These are phyloP conservation scores for Erigeron philadelphicus DNA, from an alignment of 140 eudicot genomes.

Conservation along the genomic window DNA sequence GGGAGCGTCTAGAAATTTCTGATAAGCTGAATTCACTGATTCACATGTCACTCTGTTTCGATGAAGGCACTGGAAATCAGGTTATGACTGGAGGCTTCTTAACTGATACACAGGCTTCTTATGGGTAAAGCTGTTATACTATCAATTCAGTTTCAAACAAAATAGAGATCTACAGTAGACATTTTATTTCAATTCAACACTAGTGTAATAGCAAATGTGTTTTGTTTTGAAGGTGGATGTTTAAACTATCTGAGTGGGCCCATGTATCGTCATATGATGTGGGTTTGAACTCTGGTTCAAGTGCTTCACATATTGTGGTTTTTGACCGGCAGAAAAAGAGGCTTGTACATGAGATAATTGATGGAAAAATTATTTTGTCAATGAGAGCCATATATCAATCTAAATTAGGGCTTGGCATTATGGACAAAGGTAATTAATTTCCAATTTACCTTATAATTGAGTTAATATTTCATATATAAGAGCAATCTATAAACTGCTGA, in stretches of 20 bases:
- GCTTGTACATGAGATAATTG: constrained; percentile 84
- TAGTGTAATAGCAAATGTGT: constrained; percentile 15
- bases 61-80: constrained; percentile 92
- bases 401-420: constrained; percentile 71
- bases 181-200: background rate
- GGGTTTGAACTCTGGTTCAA: constrained; percentile 83
- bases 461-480: background rate
- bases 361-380: constrained; percentile 72
- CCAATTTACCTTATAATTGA: background rate
- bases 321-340: constrained; percentile 62
- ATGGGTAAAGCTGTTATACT: constrained; percentile 43
- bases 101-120: constrained; percentile 84
- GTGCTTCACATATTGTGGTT: constrained; percentile 83
- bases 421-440: constrained; percentile 63
- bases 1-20: constrained; percentile 60
- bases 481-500: background rate
- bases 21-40: constrained; percentile 57
- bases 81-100: constrained; percentile 89
- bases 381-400: constrained; percentile 93
- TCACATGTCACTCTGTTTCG: constrained; percentile 85
- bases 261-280: constrained; percentile 70
- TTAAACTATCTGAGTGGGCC: constrained; percentile 93
- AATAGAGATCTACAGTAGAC: background rate
- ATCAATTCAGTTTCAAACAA: background rate
- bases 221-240: constrained; percentile 66